Evolutionary conservation across 768 basidiomycete genomes (phyloP).

Genomic region (Auriscalpium vulgare): DNA sequence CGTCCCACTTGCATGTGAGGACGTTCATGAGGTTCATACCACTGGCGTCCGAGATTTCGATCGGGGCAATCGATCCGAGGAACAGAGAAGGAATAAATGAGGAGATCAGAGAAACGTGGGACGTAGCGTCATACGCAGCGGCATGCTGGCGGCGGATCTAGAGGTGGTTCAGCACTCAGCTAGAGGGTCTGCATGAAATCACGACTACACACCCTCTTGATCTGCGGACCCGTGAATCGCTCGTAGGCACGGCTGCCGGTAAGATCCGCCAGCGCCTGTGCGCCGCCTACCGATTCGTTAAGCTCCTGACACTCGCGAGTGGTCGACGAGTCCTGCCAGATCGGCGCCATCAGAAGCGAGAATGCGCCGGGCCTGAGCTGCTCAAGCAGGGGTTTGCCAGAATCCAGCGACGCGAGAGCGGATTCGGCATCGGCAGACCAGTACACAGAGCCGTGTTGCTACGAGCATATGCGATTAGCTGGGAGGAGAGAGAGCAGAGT

Average conservation of each 20-base stretch:
- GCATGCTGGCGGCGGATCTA: conserved; percentile 53
- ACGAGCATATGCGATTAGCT: not conserved
- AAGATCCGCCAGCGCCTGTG: conserved; percentile 62
- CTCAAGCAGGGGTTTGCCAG: conserved; percentile 39
- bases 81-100: conserved; percentile 82
- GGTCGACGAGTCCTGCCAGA: conserved; percentile 91
- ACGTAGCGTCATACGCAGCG: conserved; percentile 48
- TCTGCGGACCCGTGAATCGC: conserved; percentile 83
- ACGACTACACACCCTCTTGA: conserved; percentile 49
- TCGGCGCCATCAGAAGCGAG: conserved; percentile 59
- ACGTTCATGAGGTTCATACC: conserved; percentile 89
- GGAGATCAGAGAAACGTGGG: conserved; percentile 70
- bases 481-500: not conserved
- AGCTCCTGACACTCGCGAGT: conserved; percentile 63
- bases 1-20: conserved; percentile 66
- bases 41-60: conserved; percentile 83
- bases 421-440: conserved; percentile 55
- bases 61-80: conserved; percentile 66
- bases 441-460: conserved; percentile 88
- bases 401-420: conserved; percentile 46
- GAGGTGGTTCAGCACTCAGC: not conserved
- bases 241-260: conserved; percentile 84
- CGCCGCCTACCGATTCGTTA: conserved; percentile 60
- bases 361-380: conserved; percentile 64
- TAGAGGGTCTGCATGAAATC: not conserved